phyloP scores from a whole-genome alignment of 257 asterid genomes.

The Penstemon davidsonii region DNA sequence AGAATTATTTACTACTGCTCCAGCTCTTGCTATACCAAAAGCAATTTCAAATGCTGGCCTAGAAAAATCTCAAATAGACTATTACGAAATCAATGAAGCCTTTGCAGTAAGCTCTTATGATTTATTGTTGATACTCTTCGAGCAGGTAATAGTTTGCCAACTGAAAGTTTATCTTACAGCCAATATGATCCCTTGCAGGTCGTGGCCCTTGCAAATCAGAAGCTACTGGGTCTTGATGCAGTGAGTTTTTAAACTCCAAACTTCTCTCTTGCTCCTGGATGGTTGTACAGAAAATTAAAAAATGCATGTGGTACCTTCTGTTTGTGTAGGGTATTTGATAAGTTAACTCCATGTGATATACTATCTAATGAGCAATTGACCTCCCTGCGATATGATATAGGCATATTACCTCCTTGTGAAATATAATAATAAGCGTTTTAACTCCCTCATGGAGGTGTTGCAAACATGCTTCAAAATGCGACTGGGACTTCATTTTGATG shows the following conservation, averaged over 20 bases:
- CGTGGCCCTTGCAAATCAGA: constrained; percentile 97
- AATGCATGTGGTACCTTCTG: not conserved
- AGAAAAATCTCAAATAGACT: constrained; percentile 82
- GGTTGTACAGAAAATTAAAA: not conserved
- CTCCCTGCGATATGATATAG: too few relatives aligned
- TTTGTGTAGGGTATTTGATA: too few relatives aligned
- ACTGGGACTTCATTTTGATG: too few relatives aligned
- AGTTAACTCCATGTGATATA: too few relatives aligned
- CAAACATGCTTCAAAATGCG: too few relatives aligned
- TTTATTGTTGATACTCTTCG: constrained; percentile 4
- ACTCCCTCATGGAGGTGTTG: too few relatives aligned
- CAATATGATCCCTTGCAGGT: constrained; percentile 52
- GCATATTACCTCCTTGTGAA: too few relatives aligned
- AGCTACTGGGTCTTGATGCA: constrained; percentile 65
- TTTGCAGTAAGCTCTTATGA: constrained; percentile 60
- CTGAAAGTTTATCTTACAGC: constrained; percentile 8
- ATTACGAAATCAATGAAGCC: constrained; percentile 95
- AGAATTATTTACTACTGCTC: constrained; percentile 89
- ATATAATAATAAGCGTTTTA: too few relatives aligned
- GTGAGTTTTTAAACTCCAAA: constrained; percentile 47
- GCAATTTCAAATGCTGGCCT: constrained; percentile 83
- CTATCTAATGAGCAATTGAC: too few relatives aligned
- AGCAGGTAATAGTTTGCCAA: constrained; percentile 10
- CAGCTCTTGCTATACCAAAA: constrained; percentile 95
- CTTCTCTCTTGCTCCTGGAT: too few relatives aligned